Evolutionary conservation across 495 filamentous ascomycete genomes (phyloP), one percentile per base, ranked within the genome.

Genomic region (Cenococcum geophilum): DNA sequence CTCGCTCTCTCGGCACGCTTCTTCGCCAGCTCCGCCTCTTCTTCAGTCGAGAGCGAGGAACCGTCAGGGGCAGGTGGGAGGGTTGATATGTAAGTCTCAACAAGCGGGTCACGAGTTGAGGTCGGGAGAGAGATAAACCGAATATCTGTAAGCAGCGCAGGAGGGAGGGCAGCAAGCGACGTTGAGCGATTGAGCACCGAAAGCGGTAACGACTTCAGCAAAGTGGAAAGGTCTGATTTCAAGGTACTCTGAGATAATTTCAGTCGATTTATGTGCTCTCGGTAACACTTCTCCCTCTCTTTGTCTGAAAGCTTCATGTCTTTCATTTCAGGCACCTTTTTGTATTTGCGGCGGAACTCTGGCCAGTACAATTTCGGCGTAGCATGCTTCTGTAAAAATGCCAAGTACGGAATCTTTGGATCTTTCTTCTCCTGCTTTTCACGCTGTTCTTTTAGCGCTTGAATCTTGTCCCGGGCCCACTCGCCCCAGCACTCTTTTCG

Each of bases 281-380:
- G 85, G 71, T 96, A 98, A 73, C 83, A 80, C 72, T 89, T 95
- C 71, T 98, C 93, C 1, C 90, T 82, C 60, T 97, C 91, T 68
- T 91, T 95, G 69, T 98, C 95, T 0, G 76, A 73, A 27, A 97
- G 69, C 49, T 86, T 82, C 6, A 82, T 71, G 63, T 92, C 86
- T 52, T 83, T 85, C 92, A 97, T 95, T 55, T 84, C 83, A 0
- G 80, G 70, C 58, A 92, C 90, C 61, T 87, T 91, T 61, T 86
- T 86, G 66, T 85, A 93, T 68, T 96, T 97, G 34, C 92, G 80
- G 63, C 89, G 89, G 72, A 98, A 98, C 70, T 98, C 93, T 0
- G 89, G 85, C 93, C 93, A 98, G 73, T 95, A 98, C 11, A 97
- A 76, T 74, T 96, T 97, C 1, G 88, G 86, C 0, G 86, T 92